Percentiles rank a stretch among this genome's conserved stretches.
Conservation (phyloP, 2,329 filamentous ascomycete species). For the Diaporthe aspalathi region DNA sequence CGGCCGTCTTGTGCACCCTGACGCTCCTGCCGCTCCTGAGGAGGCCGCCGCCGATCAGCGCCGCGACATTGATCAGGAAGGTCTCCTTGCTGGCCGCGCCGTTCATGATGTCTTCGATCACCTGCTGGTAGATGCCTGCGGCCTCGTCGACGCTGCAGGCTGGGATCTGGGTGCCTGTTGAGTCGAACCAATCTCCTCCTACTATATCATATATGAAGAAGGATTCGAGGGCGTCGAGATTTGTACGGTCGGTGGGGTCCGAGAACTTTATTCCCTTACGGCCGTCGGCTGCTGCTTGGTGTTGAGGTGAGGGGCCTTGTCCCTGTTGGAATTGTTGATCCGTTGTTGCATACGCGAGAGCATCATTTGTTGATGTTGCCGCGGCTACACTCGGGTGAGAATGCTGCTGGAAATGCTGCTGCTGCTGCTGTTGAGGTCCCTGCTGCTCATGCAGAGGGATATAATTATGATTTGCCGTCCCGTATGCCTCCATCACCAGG, state of each 20-base stretch:
- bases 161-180: conserved; percentile 55
- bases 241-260: conserved; percentile 60
- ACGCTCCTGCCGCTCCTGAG: conserved; percentile 51
- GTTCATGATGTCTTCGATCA: conserved; percentile 64
- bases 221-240: conserved; percentile 67
- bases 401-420: conserved; percentile 33
- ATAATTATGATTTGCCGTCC: background rate
- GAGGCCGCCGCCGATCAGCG: conserved; percentile 64
- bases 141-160: conserved; percentile 64
- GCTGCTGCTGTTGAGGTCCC: conserved; percentile 20
- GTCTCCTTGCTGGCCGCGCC: conserved; percentile 63
- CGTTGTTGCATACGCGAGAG: background rate
- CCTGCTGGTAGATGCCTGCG: conserved; percentile 62
- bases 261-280: conserved; percentile 43
- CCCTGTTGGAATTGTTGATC: conserved; percentile 10
- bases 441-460: conserved; percentile 22
- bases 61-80: conserved; percentile 70
- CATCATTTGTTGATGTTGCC: background rate
- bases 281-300: conserved; percentile 1
- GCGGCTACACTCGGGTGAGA: background rate
- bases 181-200: conserved; percentile 64
- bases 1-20: conserved; percentile 16
- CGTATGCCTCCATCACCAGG: background rate
- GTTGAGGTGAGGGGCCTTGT: background rate
- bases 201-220: conserved; percentile 64